Conservation (phyloP, 306 rosid species). For the Pachyrhizus erosus region DNA sequence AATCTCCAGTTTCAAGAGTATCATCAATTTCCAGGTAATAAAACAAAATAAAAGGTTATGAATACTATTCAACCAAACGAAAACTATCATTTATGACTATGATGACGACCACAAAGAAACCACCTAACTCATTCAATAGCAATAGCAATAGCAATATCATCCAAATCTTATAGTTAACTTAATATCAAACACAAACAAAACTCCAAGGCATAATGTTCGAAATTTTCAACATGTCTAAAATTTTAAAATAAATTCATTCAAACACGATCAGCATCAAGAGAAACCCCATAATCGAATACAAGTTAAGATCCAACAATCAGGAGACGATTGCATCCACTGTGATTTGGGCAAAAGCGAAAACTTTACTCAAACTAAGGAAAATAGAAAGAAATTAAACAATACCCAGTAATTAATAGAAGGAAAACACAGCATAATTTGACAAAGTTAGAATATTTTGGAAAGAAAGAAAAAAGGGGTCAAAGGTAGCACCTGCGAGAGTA, state of each 20-base stretch:
- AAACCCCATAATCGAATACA: constrained; percentile 18
- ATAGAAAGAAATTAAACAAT: background rate
- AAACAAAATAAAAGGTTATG: constrained; percentile 28
- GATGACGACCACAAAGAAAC: constrained; percentile 27
- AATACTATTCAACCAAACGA: no score
- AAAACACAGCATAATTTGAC: constrained; percentile 3
- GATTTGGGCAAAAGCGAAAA: constrained; percentile 31
- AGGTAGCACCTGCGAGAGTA: constrained; percentile 34
- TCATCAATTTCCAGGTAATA: constrained; percentile 33
- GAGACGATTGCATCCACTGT: constrained; percentile 32
- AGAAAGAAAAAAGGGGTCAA: background rate
- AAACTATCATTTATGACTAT: no score
- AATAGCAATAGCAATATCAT: constrained; percentile 21
- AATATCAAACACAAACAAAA: constrained; percentile 30
- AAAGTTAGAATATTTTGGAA: background rate
- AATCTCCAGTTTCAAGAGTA: constrained; percentile 38
- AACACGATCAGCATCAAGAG: constrained; percentile 25
- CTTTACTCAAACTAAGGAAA: background rate
- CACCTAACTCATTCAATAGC: constrained; percentile 24
- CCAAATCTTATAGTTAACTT: background rate
- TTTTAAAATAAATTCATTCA: no score
- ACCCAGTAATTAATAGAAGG: constrained; percentile 24
- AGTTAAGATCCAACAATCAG: constrained; percentile 45
- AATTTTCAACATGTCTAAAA: constrained; percentile 12
- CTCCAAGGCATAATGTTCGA: constrained; percentile 18